Base-by-base conservation (phyloP, 257 asterid species). In the Nicotiana benthamiana region DNA sequence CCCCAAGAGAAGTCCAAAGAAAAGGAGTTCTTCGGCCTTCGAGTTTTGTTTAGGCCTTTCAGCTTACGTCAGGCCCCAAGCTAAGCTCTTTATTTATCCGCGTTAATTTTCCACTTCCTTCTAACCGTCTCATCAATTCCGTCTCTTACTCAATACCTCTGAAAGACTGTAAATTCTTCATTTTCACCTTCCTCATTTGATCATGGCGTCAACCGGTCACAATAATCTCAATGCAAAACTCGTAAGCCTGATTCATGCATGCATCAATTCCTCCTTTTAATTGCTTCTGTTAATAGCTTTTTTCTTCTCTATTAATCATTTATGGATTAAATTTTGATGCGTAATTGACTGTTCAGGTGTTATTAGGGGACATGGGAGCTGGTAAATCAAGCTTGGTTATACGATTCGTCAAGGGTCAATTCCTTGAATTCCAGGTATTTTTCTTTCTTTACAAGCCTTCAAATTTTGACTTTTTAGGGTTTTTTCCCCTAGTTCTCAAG, bases 351-450 rank as follows among this genome's bases (percentile, higher is more conserved):
- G 20, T 54, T 68, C 84, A 94, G 98, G 98, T 94, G 27, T 89
- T 94, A 62, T 88, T 94, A 11, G 98, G 98, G 52, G 98, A 92
- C 75, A 92, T 94, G 98, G 98, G 98, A 75, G 87, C 97, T 75
- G 97, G 98, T 51, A 91, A 94, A 94, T 94, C 98, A n/a, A 94
- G 97, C 91, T 90, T 94, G 20, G 97, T 93, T 15, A 79, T 94
- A 46, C 97, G 98, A 3, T 94, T 94, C 77, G 97, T 93, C 81
- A 94, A 94, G 88, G 98, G 98, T 6, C 98, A 94, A 79, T 93
- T 94, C 77, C 94, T 93, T 22, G 97, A 94, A 86, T 94, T 94
- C 78, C 97, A 94, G 80, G 98, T 91, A 83, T 77, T 66, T 79
- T 36, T 51, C 80, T 53, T 24, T 52, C 15, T 32, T 36, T 30